These are phyloP conservation scores for Tolypocladium ovalisporum DNA, from an alignment of 2,329 filamentous ascomycete genomes.

Conservation along the genomic window DNA sequence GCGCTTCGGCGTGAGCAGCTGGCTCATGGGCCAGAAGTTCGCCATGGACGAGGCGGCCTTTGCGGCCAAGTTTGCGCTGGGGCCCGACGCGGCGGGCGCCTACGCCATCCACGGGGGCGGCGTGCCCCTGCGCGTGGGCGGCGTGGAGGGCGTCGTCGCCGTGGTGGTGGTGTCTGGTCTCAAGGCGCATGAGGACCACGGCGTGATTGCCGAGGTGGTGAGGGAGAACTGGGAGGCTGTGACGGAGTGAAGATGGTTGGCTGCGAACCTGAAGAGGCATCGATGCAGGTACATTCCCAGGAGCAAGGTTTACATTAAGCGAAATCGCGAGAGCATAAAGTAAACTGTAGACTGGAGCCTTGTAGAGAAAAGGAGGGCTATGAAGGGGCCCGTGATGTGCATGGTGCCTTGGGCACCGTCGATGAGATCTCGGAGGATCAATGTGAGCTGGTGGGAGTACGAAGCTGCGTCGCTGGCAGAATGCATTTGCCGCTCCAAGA, in stretches of 20 bases:
- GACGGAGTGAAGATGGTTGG: background rate
- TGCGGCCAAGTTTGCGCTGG: slow-evolving; percentile 52
- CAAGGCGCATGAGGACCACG: slow-evolving; percentile 69
- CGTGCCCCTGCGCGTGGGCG: slow-evolving; percentile 59
- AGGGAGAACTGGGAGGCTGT: slow-evolving; percentile 32
- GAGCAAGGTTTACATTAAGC: no score
- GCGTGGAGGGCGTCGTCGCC: slow-evolving; percentile 65
- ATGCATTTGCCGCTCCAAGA: no score
- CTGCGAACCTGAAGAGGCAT: background rate
- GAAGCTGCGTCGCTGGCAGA: no score
- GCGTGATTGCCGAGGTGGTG: slow-evolving; percentile 60
- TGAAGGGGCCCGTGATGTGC: no score
- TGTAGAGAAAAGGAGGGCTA: no score
- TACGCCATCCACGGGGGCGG: slow-evolving; percentile 74
- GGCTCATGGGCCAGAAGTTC: slow-evolving; percentile 61
- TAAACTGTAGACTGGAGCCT: no score
- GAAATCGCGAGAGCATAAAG: no score
- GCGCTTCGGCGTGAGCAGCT: slow-evolving; percentile 58
- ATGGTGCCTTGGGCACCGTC: no score
- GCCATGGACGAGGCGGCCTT: slow-evolving; percentile 53
- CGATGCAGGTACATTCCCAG: no score
- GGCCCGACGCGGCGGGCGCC: slow-evolving; percentile 39
- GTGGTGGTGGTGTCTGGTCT: slow-evolving; percentile 68
- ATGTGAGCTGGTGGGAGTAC: no score
- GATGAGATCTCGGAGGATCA: no score